Evolutionary conservation across 169 alveolate genomes (phyloP).

Genomic region (Theileria parva): DNA sequence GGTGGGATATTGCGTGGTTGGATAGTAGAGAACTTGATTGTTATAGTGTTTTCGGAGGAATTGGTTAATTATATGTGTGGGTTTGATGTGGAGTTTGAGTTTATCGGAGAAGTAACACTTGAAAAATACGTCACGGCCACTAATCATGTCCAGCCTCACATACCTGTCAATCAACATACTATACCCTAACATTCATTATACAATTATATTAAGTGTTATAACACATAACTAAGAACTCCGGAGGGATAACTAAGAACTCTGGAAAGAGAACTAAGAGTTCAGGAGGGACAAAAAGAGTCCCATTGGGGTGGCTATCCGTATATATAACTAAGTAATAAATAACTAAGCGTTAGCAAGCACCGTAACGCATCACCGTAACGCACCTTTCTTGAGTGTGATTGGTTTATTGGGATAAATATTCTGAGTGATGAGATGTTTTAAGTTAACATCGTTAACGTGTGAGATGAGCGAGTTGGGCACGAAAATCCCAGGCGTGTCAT

Average conservation of each 20-base stretch:
- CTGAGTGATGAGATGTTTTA: conserved; percentile 46
- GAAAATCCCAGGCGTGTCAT: conserved; percentile 79
- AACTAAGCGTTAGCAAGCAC: not conserved
- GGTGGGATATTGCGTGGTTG: not conserved
- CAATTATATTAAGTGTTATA: too few relatives aligned
- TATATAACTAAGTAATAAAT: too few relatives aligned
- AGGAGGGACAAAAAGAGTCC: too few relatives aligned
- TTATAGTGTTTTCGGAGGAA: conserved; percentile 1
- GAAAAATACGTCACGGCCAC: conserved; percentile 54
- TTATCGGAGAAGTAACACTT: conserved; percentile 45
- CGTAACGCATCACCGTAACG: conserved; percentile 38
- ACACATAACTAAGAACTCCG: not conserved
- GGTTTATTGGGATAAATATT: conserved; percentile 18
- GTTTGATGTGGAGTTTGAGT: conserved; percentile 14
- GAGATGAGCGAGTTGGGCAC: conserved; percentile 67
- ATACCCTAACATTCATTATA: conserved; percentile 3
- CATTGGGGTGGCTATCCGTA: too few relatives aligned
- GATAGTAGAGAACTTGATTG: not conserved
- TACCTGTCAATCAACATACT: conserved; percentile 53
- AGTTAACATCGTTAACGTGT: conserved; percentile 56
- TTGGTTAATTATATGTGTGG: conserved; percentile 10
- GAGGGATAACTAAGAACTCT: not conserved
- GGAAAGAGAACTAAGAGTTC: too few relatives aligned
- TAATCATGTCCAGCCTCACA: conserved; percentile 46
- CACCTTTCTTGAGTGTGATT: conserved; percentile 27